These are phyloP conservation scores for Ustilago hordei DNA, from an alignment of 1,284 basidiomycete species.

Conservation along the genomic window DNA sequence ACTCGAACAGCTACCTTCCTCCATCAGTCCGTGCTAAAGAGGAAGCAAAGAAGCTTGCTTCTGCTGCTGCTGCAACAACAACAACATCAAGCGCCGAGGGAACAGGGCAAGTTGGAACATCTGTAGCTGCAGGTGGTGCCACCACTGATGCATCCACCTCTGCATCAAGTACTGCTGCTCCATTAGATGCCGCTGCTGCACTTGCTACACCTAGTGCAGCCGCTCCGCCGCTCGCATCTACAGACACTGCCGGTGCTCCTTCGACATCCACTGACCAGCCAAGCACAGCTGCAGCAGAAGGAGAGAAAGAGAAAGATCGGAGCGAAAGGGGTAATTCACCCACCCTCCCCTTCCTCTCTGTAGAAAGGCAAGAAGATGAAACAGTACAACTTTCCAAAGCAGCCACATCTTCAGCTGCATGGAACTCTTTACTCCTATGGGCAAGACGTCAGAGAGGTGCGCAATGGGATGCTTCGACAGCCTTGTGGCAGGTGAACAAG, in stretches of 20 bases:
- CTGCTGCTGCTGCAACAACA: too few species aligned
- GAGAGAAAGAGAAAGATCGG: conserved; percentile 6
- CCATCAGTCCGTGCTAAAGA: conserved; percentile 39
- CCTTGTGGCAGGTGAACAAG: conserved; percentile 54
- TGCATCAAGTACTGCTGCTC: not conserved
- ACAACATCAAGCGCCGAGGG: not conserved
- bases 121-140: not conserved
- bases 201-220: not conserved
- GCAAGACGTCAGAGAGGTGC: conserved; percentile 58
- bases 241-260: not conserved
- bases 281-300: conserved; percentile 2
- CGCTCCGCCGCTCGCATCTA: not conserved
- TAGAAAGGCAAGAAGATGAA: conserved; percentile 28
- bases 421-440: conserved; percentile 62
- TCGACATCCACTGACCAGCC: not conserved
- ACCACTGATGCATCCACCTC: not conserved
- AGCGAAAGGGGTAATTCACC: conserved; percentile 40
- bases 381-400: conserved; percentile 46
- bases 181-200: conserved; percentile 1
- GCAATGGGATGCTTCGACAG: conserved; percentile 58
- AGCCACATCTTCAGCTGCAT: conserved; percentile 57
- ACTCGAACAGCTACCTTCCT: conserved; percentile 41
- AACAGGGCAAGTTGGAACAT: not conserved
- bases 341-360: conserved; percentile 30
- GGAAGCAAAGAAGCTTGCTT: conserved; percentile 29